Evolutionary conservation across 2,329 filamentous ascomycete species (phyloP).

Genomic region (Pseudocercospora fijiensis): DNA sequence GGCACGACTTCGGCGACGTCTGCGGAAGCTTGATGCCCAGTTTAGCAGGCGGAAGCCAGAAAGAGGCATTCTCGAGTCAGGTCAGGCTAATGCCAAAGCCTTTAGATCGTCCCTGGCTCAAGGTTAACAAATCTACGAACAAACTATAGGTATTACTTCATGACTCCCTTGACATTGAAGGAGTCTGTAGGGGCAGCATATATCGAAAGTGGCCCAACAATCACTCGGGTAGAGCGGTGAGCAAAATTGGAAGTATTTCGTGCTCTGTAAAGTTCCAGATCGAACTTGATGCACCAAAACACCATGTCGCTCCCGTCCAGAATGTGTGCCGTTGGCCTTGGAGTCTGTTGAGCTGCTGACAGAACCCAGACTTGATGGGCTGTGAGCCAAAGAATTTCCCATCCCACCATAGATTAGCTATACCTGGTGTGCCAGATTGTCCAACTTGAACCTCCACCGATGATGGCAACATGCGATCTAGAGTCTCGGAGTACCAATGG

Average conservation of each 20-base stretch:
- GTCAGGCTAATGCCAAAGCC: background rate
- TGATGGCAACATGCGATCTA: conserved; percentile 37
- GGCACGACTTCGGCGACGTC: background rate
- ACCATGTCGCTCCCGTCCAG: background rate
- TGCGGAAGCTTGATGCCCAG: background rate
- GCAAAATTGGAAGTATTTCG: background rate
- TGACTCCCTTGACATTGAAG: no score
- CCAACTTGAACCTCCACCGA: conserved; percentile 44
- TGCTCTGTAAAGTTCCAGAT: background rate
- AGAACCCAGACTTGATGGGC: background rate
- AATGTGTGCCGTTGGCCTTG: background rate
- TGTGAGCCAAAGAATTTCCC: background rate
- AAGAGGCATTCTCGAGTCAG: background rate
- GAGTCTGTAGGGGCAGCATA: no score
- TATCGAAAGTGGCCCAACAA: no score
- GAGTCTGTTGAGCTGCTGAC: background rate
- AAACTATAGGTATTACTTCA: no score
- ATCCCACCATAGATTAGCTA: background rate
- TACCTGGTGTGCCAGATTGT: background rate
- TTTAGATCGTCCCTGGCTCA: background rate
- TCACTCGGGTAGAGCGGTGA: background rate
- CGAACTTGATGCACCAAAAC: background rate
- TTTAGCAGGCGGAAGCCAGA: background rate
- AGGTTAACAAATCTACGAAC: background rate
- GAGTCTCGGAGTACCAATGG: no score